phyloP scores from a whole-genome alignment of 2,329 filamentous ascomycete species.

The Neodidymelliopsis sp. region DNA sequence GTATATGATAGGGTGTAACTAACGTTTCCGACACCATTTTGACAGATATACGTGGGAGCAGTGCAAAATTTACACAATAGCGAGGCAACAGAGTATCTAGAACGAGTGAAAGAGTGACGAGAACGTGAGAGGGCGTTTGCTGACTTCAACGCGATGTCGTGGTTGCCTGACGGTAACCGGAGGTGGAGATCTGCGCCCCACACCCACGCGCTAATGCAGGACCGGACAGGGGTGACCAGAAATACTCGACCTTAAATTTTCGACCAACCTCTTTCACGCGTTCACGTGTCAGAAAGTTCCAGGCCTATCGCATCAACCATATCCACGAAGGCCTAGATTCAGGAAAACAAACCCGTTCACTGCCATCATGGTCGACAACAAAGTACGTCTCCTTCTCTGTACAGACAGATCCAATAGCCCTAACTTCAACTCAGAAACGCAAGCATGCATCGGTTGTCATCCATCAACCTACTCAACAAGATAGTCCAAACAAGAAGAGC shows the following conservation, averaged over 20 bases:
- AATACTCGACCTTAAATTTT: conserved; percentile 12
- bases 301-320: no score
- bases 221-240: conserved; percentile 19
- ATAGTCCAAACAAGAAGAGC: conserved; percentile 27
- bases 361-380: conserved; percentile 16
- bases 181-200: conserved; percentile 8
- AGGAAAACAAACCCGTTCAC: no score
- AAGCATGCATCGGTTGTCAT: conserved; percentile 30
- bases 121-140: background rate
- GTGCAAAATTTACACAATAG: background rate
- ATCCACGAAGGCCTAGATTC: background rate
- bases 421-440: conserved; percentile 28
- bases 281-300: conserved; percentile 17
- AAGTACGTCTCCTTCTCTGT: background rate
- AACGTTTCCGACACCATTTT: conserved; percentile 12
- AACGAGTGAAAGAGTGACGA: no score
- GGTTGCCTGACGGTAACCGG: conserved; percentile 11
- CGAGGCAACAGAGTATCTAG: no score
- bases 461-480: conserved; percentile 22
- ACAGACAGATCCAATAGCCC: background rate
- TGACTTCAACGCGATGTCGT: background rate
- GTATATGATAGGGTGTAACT: background rate
- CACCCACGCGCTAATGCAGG: conserved; percentile 17
- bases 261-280: conserved; percentile 18
- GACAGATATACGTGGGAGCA: background rate